Percentiles rank a stretch among this genome's conserved stretches.
These are phyloP conservation scores for Pythium aristosporum DNA, from an alignment of 352 stramenopile species.

Conservation along the genomic window DNA sequence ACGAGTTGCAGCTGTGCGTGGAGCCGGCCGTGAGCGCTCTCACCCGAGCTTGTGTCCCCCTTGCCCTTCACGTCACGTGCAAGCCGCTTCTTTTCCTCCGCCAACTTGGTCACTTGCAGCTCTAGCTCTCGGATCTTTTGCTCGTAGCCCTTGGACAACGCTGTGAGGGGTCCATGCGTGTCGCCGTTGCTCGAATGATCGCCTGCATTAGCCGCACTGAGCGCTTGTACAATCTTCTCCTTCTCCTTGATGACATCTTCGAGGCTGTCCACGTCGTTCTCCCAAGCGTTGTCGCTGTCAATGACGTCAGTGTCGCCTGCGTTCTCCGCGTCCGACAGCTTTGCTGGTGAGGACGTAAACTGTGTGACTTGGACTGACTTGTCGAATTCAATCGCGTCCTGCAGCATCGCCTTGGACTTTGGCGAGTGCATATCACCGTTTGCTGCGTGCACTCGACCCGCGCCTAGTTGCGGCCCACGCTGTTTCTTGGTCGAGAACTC, in stretches of 20 bases:
- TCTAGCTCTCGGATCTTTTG: slow-evolving; percentile 42
- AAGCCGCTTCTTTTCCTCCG: slow-evolving; percentile 33
- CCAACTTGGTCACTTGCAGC: slow-evolving; percentile 26
- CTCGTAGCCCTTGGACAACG: slow-evolving; percentile 39
- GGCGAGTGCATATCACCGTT: slow-evolving; percentile 21
- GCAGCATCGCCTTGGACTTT: slow-evolving; percentile 29
- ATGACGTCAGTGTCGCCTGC: not conserved
- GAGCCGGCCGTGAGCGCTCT: slow-evolving; percentile 16
- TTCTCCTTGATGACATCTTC: slow-evolving; percentile 53
- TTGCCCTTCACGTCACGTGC: slow-evolving; percentile 21
- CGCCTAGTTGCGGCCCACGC: not conserved
- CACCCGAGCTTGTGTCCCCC: not conserved
- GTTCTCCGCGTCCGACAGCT: not conserved
- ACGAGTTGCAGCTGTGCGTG: slow-evolving; percentile 29
- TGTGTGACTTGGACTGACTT: slow-evolving; percentile 30
- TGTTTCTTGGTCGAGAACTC: slow-evolving; percentile 36
- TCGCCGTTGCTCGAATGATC: not conserved
- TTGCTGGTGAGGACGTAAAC: slow-evolving; percentile 17
- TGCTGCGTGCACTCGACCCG: slow-evolving; percentile 11
- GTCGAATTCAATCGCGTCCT: slow-evolving; percentile 38
- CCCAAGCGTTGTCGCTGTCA: slow-evolving; percentile 18
- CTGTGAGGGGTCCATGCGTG: slow-evolving; percentile 30
- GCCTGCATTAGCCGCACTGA: slow-evolving; percentile 8
- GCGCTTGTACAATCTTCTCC: slow-evolving; percentile 42
- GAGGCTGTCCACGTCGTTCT: slow-evolving; percentile 31